phyloP scores from a whole-genome alignment of 257 asterid genomes.

The Penstemon eatonii region DNA sequence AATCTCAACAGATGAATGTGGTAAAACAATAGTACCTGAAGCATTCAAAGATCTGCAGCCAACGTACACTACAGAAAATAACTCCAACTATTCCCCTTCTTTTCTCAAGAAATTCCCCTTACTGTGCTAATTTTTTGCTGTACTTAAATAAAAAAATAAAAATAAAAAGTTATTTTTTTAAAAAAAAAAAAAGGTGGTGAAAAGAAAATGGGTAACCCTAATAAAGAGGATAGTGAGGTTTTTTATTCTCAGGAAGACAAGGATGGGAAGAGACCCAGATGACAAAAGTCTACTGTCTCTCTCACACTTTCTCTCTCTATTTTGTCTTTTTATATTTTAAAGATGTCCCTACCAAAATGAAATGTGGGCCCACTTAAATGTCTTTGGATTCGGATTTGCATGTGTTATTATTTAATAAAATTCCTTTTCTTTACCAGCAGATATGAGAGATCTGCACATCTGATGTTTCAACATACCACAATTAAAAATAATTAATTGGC shows the following conservation, averaged over 20 bases:
- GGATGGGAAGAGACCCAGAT: slow-evolving; percentile 29
- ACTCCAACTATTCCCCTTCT: too few species aligned
- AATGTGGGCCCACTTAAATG: slow-evolving; percentile 9
- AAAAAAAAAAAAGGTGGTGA: background rate
- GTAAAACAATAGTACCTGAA: background rate
- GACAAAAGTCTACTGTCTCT: slow-evolving; percentile 31
- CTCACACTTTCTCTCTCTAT: slow-evolving; percentile 30
- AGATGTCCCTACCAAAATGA: slow-evolving; percentile 28
- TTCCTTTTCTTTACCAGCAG: background rate
- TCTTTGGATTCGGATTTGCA: slow-evolving; percentile 38
- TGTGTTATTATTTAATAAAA: background rate
- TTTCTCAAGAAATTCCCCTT: background rate
- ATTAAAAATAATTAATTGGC: slow-evolving; percentile 8
- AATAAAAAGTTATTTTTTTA: background rate
- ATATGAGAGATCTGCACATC: background rate
- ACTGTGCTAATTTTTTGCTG: background rate
- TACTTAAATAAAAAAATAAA: background rate
- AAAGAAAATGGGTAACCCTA: slow-evolving; percentile 15
- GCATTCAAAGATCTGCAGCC: background rate
- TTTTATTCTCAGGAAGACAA: slow-evolving; percentile 34
- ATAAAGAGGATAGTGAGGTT: slow-evolving; percentile 21
- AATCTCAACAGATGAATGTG: background rate
- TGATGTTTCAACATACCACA: slow-evolving; percentile 17
- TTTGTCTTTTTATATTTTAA: background rate
- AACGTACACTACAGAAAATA: too few species aligned